Evolutionary conservation across 1,284 basidiomycete genomes (phyloP), one percentile per base, ranked within the genome.

Genomic region (Tilletia setariae): DNA sequence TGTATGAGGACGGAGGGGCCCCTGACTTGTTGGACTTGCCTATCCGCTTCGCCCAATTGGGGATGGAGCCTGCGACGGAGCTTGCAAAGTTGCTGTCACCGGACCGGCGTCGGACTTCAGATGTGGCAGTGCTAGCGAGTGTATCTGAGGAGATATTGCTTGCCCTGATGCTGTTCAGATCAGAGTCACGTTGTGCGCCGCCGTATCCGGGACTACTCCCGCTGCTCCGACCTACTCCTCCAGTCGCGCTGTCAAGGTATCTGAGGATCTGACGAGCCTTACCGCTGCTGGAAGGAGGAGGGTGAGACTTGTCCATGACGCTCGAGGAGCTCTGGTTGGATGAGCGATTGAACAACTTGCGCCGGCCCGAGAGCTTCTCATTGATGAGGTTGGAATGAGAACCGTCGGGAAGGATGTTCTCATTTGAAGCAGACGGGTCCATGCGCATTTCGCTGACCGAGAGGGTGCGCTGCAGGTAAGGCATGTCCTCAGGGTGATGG

Each of bases 191-290:
- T 9, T 61, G 56, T 1, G 8, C 19, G 15, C 35, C 28, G 13
- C 28, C 51, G 28, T 28, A 25, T 23, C 35, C 35, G 11, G 11
- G 35, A 40, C 35, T 11, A 11, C 11, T 40, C 11, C 35, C 35
- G 11, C 35, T 11, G 35, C 35, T 49, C 46, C 46, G 19, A 4
- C 46, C 19, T 23, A 11, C 7, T 35, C 56, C 56, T 2, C 56
- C 28, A 16, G 56, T 53, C 21, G 51, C 51, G 51, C 23, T 35
- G 56, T 61, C 56, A 16, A 61, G 32, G n/a, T 61, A 61, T 30
- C 32, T 61, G 28, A 61, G 28, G 28, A 61, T 61, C 56, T 61
- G 56, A 8, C 56, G 56, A 61, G 56, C 56, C 28, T 61, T 61
- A 7, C 56, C 56, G 32, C 56, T 61, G 56, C 28, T 13, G 15